Evolutionary conservation across 257 asterid species (phyloP).

Genomic region (Ocimum tenuiflorum): DNA sequence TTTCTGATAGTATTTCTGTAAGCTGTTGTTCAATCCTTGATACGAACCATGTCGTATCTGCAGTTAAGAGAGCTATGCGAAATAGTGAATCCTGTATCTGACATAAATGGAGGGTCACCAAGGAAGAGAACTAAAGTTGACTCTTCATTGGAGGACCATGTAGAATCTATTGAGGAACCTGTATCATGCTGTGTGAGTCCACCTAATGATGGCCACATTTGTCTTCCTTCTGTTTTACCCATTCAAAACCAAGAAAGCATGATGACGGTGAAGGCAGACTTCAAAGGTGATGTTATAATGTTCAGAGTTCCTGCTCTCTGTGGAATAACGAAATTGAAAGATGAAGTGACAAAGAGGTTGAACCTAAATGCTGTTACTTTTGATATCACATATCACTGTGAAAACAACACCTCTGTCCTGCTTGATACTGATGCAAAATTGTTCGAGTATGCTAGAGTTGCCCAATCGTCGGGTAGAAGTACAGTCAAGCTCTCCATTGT

Average conservation of each 20-base stretch:
- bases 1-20: not conserved
- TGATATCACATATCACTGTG: slow-evolving; percentile 37
- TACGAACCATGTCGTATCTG: not conserved
- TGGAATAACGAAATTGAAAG: slow-evolving; percentile 27
- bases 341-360: slow-evolving; percentile 44
- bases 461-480: not conserved
- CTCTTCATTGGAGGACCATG: not conserved
- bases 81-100: not conserved
- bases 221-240: not conserved
- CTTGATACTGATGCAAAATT: slow-evolving; percentile 37
- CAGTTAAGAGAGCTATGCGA: not conserved
- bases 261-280: slow-evolving; percentile 44
- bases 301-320: slow-evolving; percentile 27
- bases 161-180: not conserved
- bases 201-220: not conserved
- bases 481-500: not conserved
- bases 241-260: not conserved
- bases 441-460: slow-evolving; percentile 10
- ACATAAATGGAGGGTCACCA: not conserved
- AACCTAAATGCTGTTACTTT: slow-evolving; percentile 37
- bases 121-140: not conserved
- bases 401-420: slow-evolving; percentile 36
- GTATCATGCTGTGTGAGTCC: not conserved
- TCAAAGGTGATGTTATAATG: slow-evolving; percentile 36
- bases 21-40: not conserved